phyloP scores from a whole-genome alignment of 2,329 filamentous ascomycete species.

The Coniosporium tulheliwenetii region DNA sequence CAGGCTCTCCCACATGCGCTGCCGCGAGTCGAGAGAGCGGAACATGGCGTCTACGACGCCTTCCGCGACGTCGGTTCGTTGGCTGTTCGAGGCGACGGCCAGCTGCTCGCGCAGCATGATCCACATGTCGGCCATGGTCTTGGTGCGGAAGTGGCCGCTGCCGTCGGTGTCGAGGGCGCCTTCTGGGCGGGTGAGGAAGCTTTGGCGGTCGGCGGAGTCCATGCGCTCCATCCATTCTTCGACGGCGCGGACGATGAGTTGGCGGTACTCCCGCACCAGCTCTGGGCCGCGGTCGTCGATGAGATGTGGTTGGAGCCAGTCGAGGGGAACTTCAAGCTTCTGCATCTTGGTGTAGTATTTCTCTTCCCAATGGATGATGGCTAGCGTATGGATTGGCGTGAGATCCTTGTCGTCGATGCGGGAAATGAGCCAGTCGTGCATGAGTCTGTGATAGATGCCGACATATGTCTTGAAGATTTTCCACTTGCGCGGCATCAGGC shows the following conservation, averaged over 20 bases:
- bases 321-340: slow-evolving; percentile 65
- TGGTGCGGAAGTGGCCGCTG: slow-evolving; percentile 82
- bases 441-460: slow-evolving; percentile 79
- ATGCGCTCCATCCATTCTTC: slow-evolving; percentile 98
- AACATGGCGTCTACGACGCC: slow-evolving; percentile 96
- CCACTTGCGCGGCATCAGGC: slow-evolving; percentile 91
- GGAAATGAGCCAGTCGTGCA: slow-evolving; percentile 83
- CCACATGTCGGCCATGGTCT: slow-evolving; percentile 89
- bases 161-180: slow-evolving; percentile 77
- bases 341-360: slow-evolving; percentile 95
- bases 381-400: slow-evolving; percentile 74
- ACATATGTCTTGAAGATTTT: slow-evolving; percentile 84
- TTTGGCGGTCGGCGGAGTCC: slow-evolving; percentile 62
- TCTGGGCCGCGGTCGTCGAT: slow-evolving; percentile 83
- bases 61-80: slow-evolving; percentile 80
- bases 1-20: slow-evolving; percentile 74
- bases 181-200: slow-evolving; percentile 62
- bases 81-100: slow-evolving; percentile 66
- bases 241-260: slow-evolving; percentile 86
- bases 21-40: slow-evolving; percentile 64
- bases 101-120: slow-evolving; percentile 93
- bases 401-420: slow-evolving; percentile 73
- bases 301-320: slow-evolving; percentile 70
- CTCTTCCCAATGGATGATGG: slow-evolving; percentile 87
- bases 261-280: slow-evolving; percentile 82